A percentile compares a stretch with the other conserved stretches of the same genome.
Conservation (phyloP, 2,329 filamentous ascomycete species). For the Botrytis squamosa region DNA sequence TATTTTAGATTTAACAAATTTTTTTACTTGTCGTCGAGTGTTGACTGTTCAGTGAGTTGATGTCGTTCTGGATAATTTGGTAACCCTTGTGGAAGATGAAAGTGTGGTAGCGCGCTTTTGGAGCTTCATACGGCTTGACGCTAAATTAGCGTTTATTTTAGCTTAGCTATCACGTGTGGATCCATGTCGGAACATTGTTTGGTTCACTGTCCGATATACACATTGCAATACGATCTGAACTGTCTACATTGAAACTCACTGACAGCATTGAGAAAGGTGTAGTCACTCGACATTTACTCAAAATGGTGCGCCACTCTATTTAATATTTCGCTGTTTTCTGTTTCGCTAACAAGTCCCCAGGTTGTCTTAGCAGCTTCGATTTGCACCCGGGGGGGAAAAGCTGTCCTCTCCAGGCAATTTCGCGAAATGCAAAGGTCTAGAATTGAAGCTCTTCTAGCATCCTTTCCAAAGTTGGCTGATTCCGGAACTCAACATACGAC, state of each 20-base stretch:
- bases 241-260: conserved; percentile 21
- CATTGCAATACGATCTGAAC: conserved; percentile 15
- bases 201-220: conserved; percentile 20
- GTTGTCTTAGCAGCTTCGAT: conserved; percentile 98
- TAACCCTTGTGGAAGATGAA: background rate
- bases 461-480: conserved; percentile 96
- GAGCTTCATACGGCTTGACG: background rate
- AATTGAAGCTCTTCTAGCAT: conserved; percentile 93
- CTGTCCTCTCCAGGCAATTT: conserved; percentile 96
- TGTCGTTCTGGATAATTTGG: background rate
- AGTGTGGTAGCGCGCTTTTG: conserved; percentile 4
- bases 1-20: background rate
- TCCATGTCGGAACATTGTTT: conserved; percentile 19
- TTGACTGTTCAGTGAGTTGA: background rate
- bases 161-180: conserved; percentile 13
- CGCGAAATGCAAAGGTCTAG: conserved; percentile 95
- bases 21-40: background rate
- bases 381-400: conserved; percentile 97
- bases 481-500: conserved; percentile 96
- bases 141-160: background rate
- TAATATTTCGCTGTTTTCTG: background rate
- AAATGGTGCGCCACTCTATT: conserved; percentile 27
- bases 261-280: conserved; percentile 14
- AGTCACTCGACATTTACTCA: conserved; percentile 11
- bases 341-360: conserved; percentile 47